Base-by-base conservation (phyloP, 2,329 filamentous ascomycete genomes). In the Aspergillus floridensis region DNA sequence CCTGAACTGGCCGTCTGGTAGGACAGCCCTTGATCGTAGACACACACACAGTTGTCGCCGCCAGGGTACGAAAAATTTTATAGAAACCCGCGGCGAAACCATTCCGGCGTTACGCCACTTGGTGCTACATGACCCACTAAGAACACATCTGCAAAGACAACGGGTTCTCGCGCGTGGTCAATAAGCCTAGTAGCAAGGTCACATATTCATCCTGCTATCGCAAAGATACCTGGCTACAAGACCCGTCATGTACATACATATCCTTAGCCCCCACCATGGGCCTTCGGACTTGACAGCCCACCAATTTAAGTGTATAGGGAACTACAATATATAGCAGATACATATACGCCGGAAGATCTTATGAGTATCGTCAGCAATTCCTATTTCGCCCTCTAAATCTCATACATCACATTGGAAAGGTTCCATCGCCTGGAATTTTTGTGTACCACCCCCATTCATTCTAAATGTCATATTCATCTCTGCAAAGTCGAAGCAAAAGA, bases 391-490 rank as follows among this genome's bases (percentile, higher is more conserved):
- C 29, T 46, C 7, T 32, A 44, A 5, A 19, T 50, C 26, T 35
- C 11, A 58, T 24, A 47, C 21, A 58, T 14, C 22, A 48, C 22
- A 11, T 46, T 38, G 26, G 26, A 29, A 29, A 32, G 14, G 29
- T n/a, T 49, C 16, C 14, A 16, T 49, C 16, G 32, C 22, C 24
- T 38, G 29, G 48, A 56, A 16, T 24, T 49, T 22, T 38, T 53
- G 26, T 61, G 58, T 51, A 56, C 58, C 52, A 35, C 53, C 26
- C 56, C 63, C 59, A 59, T 60, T 60, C 58, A 63, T 60, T 63
- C 59, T 59, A 60, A 57, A 64, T 60, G 66, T 65, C 49, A 63
- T 52, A 60, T 57, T 65, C 63, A 65, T 68, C 59, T 68, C 59
- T 63, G 59, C 54, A 61, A 61, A 65, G 56, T 50, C 54, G 55